These are phyloP conservation scores for Postia placenta DNA, from an alignment of 768 basidiomycete species.

Conservation along the genomic window DNA sequence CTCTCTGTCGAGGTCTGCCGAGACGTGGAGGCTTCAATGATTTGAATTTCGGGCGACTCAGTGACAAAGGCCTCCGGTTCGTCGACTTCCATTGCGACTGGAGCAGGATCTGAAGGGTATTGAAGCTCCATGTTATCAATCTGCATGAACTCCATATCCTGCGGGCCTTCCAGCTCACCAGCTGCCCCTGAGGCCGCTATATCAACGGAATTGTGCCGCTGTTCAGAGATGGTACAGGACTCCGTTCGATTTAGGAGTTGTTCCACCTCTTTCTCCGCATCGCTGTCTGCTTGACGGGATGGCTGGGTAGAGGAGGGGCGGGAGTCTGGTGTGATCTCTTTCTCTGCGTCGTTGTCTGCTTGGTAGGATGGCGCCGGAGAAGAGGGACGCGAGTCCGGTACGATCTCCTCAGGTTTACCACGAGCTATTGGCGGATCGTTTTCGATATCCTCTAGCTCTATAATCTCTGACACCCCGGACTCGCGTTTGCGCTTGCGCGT, in stretches of 20 bases:
- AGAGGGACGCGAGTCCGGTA: conserved; percentile 4
- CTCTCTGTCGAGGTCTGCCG: no score
- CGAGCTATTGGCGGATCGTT: background rate
- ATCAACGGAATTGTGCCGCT: background rate
- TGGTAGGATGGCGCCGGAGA: background rate
- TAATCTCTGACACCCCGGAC: conserved; percentile 1
- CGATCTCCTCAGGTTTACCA: background rate
- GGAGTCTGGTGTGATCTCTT: background rate
- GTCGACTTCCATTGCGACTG: conserved; percentile 15
- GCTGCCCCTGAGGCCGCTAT: background rate
- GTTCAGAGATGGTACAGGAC: conserved; percentile 8
- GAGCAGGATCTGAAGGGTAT: conserved; percentile 11
- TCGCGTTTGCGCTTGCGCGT: conserved; percentile 25
- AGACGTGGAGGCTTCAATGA: no score
- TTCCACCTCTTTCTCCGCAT: conserved; percentile 17
- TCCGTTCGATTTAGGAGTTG: conserved; percentile 5
- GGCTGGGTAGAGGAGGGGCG: background rate
- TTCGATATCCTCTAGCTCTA: background rate
- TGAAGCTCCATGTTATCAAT: conserved; percentile 8
- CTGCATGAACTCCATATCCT: background rate
- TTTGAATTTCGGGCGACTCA: no score
- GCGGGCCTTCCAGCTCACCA: background rate
- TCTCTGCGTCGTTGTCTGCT: background rate
- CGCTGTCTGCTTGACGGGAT: conserved; percentile 9
- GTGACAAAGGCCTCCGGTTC: no score